These are phyloP conservation scores for Modicella reniformis DNA, from an alignment of 371 early-diverging fungal species.

Conservation along the genomic window DNA sequence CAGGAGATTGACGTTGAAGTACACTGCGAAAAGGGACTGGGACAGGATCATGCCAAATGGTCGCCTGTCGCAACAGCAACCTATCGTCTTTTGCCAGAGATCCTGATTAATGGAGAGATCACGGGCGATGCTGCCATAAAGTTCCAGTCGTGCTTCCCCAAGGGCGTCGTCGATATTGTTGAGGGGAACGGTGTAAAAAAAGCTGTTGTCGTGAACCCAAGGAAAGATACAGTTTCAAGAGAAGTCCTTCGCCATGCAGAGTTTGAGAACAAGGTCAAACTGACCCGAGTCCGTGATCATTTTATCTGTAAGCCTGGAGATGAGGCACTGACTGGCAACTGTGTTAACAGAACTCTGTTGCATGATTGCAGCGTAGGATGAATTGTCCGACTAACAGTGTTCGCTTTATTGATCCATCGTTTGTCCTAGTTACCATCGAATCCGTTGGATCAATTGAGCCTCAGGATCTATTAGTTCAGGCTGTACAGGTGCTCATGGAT, in stretches of 20 bases:
- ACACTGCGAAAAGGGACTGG: slow-evolving; percentile 94
- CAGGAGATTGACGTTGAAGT: slow-evolving; percentile 89
- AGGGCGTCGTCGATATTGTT: slow-evolving; percentile 89
- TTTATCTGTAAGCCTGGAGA: slow-evolving; percentile 95
- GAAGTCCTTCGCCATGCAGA: slow-evolving; percentile 95
- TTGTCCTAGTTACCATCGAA: slow-evolving; percentile 90
- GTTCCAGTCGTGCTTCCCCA: slow-evolving; percentile 91
- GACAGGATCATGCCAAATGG: slow-evolving; percentile 98
- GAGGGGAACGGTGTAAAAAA: slow-evolving; percentile 71
- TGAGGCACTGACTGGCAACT: no score
- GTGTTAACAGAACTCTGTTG: no score
- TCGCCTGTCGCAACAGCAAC: slow-evolving; percentile 98
- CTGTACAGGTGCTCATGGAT: slow-evolving; percentile 79
- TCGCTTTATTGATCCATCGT: no score
- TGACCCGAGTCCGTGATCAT: slow-evolving; percentile 93
- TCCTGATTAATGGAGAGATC: slow-evolving; percentile 87
- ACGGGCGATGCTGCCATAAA: slow-evolving; percentile 87
- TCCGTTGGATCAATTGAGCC: slow-evolving; percentile 87
- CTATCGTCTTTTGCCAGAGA: slow-evolving; percentile 95
- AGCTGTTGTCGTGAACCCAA: slow-evolving; percentile 91
- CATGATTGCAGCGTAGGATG: neutral
- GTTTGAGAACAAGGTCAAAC: slow-evolving; percentile 90
- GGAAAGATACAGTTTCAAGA: slow-evolving; percentile 95
- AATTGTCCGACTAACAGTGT: no score
- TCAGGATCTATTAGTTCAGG: slow-evolving; percentile 79